Evolutionary conservation across 805 yeast species (phyloP).

Genomic region (Jamesozyma rosinii): DNA sequence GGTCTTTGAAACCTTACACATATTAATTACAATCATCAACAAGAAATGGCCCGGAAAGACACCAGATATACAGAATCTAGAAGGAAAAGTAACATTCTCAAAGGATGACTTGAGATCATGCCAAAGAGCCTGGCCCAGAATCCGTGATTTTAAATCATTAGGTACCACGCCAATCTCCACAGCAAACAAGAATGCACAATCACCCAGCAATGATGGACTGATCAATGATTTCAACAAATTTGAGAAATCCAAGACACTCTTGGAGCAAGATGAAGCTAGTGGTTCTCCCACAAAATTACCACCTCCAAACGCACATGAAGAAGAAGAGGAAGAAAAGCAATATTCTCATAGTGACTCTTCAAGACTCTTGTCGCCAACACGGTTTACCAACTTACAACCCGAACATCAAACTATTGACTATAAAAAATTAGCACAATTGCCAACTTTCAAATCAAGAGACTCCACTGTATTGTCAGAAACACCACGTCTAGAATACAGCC

Average conservation of each 20-base stretch:
- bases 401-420: background rate
- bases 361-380: background rate
- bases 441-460: constrained; percentile 9
- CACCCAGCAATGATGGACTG: constrained; percentile 9
- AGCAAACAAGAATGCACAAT: constrained; percentile 7
- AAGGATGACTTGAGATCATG: constrained; percentile 62
- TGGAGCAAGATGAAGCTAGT: background rate
- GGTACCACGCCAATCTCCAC: constrained; percentile 29
- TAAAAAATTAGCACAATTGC: background rate
- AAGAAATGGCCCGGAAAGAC: constrained; percentile 43
- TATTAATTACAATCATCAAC: constrained; percentile 65
- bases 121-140: constrained; percentile 50
- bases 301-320: background rate
- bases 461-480: constrained; percentile 5
- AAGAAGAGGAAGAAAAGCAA: background rate
- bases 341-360: background rate
- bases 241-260: constrained; percentile 1
- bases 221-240: constrained; percentile 18
- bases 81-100: constrained; percentile 49
- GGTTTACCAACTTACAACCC: background rate
- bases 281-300: background rate
- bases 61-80: constrained; percentile 53
- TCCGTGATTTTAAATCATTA: constrained; percentile 69
- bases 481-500: constrained; percentile 21
- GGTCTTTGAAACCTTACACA: constrained; percentile 88